Conservation (phyloP, 306 rosid species). For the Acacia acuminata region DNA sequence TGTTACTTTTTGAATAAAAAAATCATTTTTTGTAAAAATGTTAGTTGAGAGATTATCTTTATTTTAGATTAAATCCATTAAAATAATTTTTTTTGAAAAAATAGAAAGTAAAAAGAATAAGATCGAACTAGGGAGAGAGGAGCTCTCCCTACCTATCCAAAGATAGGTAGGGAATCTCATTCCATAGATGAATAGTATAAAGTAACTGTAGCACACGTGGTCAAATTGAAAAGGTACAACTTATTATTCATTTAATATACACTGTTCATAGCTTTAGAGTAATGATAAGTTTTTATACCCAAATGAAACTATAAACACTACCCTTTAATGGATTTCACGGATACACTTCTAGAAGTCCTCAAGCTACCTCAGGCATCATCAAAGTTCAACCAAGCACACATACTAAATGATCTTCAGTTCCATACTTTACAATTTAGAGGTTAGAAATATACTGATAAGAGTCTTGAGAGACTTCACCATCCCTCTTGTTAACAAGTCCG, state of each 20-base stretch:
- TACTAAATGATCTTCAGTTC: neutral
- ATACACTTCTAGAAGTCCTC: neutral
- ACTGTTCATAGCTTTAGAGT: neutral
- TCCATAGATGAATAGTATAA: no score
- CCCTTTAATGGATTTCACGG: neutral
- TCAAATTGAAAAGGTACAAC: neutral
- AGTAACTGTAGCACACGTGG: neutral
- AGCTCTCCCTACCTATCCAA: no score
- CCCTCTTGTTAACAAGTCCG: neutral
- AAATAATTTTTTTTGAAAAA: no score
- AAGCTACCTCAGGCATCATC: neutral
- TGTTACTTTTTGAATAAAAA: no score
- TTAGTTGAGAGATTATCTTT: no score
- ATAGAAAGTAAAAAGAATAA: no score
- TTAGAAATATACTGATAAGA: neutral
- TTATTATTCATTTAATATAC: no score
- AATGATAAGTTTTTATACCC: neutral
- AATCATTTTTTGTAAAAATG: no score
- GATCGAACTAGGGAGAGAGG: no score
- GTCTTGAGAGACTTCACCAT: neutral
- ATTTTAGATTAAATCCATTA: no score
- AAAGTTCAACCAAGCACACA: neutral
- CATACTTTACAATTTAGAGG: neutral
- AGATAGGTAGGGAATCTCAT: no score
- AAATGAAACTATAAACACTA: neutral